Evolutionary conservation across 2,329 filamentous ascomycete genomes (phyloP).

Genomic region (Cladosporium sp.): DNA sequence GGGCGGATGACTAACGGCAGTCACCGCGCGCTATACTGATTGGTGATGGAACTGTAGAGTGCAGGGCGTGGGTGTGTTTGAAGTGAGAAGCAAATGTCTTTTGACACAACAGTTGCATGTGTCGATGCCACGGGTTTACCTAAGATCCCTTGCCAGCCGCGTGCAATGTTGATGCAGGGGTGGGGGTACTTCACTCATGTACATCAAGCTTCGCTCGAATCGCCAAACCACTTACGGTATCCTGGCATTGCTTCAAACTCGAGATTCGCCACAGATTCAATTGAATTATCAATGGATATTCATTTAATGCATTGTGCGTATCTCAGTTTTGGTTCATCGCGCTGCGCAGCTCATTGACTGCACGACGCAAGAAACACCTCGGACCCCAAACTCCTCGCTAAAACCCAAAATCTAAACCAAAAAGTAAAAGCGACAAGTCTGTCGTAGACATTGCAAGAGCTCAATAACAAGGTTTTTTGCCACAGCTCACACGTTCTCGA

Average conservation of each 20-base stretch:
- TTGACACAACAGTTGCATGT: background rate
- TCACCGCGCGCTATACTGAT: background rate
- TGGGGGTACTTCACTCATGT: too few relatives aligned
- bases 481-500: constrained; percentile 21
- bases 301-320: background rate
- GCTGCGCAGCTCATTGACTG: background rate
- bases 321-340: background rate
- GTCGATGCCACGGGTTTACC: background rate
- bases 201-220: background rate
- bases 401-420: background rate
- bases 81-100: background rate
- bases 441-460: background rate
- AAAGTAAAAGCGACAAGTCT: background rate
- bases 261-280: background rate
- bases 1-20: background rate
- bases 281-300: background rate
- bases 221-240: too few relatives aligned
- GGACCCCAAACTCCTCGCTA: constrained; percentile 9
- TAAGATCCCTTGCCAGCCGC: background rate
- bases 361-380: background rate
- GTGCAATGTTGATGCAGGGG: background rate
- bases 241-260: background rate
- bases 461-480: background rate
- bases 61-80: background rate
- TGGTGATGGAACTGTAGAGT: background rate